Evolutionary conservation across 129 eudicot genomes (phyloP).

Genomic region (Chrysanthemum seticuspe): DNA sequence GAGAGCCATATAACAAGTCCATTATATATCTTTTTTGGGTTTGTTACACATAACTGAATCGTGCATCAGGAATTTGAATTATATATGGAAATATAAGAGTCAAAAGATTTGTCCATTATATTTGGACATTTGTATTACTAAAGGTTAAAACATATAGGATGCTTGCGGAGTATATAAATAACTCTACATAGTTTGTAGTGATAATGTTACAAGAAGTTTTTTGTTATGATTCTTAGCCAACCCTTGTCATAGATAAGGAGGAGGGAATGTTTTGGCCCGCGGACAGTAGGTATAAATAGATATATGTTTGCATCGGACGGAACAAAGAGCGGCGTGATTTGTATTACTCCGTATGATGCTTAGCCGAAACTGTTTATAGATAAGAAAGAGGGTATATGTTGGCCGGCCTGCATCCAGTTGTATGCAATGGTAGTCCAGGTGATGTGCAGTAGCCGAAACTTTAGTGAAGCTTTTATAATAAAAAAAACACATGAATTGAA

Average conservation of each 20-base stretch:
- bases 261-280: background rate
- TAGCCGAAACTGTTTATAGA: too few relatives aligned
- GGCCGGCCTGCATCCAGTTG: too few relatives aligned
- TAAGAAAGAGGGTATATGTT: too few relatives aligned
- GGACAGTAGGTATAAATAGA: background rate
- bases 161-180: constrained; percentile 10
- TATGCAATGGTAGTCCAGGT: too few relatives aligned
- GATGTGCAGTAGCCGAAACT: background rate
- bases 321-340: too few relatives aligned
- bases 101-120: constrained; percentile 19
- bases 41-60: background rate
- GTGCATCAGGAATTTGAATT: background rate
- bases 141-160: constrained; percentile 17
- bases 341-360: too few relatives aligned
- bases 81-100: constrained; percentile 6
- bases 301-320: background rate
- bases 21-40: constrained; percentile 5
- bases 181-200: constrained; percentile 12
- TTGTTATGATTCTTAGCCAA: constrained; percentile 24
- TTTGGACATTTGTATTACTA: constrained; percentile 20
- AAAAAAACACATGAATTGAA: background rate
- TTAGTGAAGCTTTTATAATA: background rate
- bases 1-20: constrained; percentile 25
- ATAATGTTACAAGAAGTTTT: constrained; percentile 5
- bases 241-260: constrained; percentile 9